Conservation (phyloP, 345 rosid genomes). For the Eucalyptus fibrosa region DNA sequence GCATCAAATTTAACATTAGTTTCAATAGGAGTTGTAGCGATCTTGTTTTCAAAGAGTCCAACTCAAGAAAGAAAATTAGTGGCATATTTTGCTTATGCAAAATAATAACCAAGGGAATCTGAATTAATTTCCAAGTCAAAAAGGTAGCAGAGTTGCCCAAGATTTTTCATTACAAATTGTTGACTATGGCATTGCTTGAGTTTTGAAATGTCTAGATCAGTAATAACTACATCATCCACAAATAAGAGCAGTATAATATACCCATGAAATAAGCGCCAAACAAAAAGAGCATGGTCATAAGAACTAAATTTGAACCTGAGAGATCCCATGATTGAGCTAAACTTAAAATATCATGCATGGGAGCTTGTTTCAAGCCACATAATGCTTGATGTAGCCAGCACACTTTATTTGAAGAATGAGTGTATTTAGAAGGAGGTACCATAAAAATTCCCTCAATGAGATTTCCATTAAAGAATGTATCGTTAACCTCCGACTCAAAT, state of each 20-base stretch:
- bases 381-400: neutral
- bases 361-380: neutral
- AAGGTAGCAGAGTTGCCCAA: neutral
- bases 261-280: neutral
- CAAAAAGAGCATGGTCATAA: neutral
- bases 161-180: neutral
- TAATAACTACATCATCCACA: neutral
- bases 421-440: neutral
- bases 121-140: neutral
- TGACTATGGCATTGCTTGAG: neutral
- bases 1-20: neutral
- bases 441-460: neutral
- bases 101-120: neutral
- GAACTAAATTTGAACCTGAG: neutral
- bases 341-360: neutral
- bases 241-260: neutral
- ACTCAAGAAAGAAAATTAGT: neutral
- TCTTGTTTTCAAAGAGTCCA: neutral
- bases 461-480: neutral
- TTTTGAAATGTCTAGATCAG: neutral
- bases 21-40: neutral
- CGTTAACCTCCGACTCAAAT: neutral
- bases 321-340: neutral
- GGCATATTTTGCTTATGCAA: neutral
- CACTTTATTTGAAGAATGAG: neutral